Conservation (phyloP, 2,329 filamentous ascomycete genomes). For the Rhynchosporium secalis region DNA sequence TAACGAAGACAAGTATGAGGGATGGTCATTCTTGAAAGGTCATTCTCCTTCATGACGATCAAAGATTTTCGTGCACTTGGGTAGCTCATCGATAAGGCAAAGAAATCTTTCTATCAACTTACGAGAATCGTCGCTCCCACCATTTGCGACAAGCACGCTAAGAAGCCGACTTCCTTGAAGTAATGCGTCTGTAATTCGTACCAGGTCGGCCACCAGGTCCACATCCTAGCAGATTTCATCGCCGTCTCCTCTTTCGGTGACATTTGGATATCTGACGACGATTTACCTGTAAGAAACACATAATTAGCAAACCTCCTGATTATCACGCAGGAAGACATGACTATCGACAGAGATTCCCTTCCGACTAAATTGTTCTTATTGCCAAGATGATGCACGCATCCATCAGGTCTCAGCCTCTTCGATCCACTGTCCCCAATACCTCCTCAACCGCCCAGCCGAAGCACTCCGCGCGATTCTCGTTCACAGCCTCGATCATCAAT, state of each 20-base stretch:
- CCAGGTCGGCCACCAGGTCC: conserved; percentile 61
- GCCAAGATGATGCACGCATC: conserved; percentile 46
- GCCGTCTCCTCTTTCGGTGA: conserved; percentile 22
- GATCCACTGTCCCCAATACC: conserved; percentile 40
- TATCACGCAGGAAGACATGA: conserved; percentile 8
- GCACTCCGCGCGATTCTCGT: conserved; percentile 63
- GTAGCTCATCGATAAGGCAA: neutral
- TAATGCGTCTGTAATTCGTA: conserved; percentile 60
- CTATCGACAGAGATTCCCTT: conserved; percentile 32
- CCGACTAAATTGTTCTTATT: conserved; percentile 44
- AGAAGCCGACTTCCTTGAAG: conserved; percentile 60
- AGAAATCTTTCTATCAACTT: conserved; percentile 12
- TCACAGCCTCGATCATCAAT: conserved; percentile 67
- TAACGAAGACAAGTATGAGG: neutral
- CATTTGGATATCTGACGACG: conserved; percentile 23
- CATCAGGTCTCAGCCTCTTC: conserved; percentile 25
- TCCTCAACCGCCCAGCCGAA: conserved; percentile 68
- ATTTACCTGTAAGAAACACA: conserved; percentile 23
- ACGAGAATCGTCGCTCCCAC: conserved; percentile 60
- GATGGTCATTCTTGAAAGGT: neutral
- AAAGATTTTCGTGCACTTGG: neutral
- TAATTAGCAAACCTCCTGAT: conserved; percentile 4
- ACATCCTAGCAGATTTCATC: conserved; percentile 40
- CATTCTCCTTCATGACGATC: neutral
- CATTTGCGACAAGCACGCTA: conserved; percentile 58